A percentile compares a stretch with the other conserved stretches of the same genome.
phyloP scores from a whole-genome alignment of 2,329 filamentous ascomycete species.

The Colletotrichum truncatum region DNA sequence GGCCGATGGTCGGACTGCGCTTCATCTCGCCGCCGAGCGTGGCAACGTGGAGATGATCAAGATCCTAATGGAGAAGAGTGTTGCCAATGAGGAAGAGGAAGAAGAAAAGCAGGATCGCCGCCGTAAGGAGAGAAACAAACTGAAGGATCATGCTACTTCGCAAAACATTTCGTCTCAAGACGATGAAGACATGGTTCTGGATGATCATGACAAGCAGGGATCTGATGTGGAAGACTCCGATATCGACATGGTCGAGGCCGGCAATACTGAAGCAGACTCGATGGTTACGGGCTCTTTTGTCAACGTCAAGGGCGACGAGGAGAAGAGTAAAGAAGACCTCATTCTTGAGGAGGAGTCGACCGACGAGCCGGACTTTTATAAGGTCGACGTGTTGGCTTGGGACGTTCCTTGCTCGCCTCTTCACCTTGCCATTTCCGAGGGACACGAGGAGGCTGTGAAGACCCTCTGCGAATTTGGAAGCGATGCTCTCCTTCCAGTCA shows the following conservation, averaged over 20 bases:
- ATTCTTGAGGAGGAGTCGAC: slow-evolving; percentile 62
- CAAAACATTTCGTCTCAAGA: slow-evolving; percentile 37
- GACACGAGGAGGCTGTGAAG: slow-evolving; percentile 75
- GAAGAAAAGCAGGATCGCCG: slow-evolving; percentile 64
- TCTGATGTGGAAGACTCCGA: slow-evolving; percentile 47
- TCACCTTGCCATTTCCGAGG: slow-evolving; percentile 80
- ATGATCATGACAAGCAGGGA: slow-evolving; percentile 44
- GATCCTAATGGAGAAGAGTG: slow-evolving; percentile 77
- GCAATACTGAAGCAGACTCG: slow-evolving; percentile 61
- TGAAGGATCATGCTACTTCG: slow-evolving; percentile 33
- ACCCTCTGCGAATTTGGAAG: slow-evolving; percentile 80
- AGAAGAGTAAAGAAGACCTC: slow-evolving; percentile 47
- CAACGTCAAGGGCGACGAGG: slow-evolving; percentile 64
- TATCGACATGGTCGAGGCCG: slow-evolving; percentile 54
- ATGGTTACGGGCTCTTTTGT: slow-evolving; percentile 79
- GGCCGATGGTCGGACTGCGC: slow-evolving; percentile 81
- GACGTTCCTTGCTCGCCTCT: slow-evolving; percentile 78
- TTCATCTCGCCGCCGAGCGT: slow-evolving; percentile 82
- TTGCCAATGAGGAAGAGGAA: slow-evolving; percentile 75
- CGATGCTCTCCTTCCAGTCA: slow-evolving; percentile 79
- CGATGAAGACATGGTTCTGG: slow-evolving; percentile 33
- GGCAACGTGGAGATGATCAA: slow-evolving; percentile 76
- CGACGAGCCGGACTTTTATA: slow-evolving; percentile 80
- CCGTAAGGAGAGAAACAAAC: slow-evolving; percentile 46
- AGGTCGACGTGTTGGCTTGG: slow-evolving; percentile 83